Evolutionary conservation across 1,284 basidiomycete genomes (phyloP), one percentile per base, ranked within the genome.

Genomic region (Stygiomarasmius scandens): DNA sequence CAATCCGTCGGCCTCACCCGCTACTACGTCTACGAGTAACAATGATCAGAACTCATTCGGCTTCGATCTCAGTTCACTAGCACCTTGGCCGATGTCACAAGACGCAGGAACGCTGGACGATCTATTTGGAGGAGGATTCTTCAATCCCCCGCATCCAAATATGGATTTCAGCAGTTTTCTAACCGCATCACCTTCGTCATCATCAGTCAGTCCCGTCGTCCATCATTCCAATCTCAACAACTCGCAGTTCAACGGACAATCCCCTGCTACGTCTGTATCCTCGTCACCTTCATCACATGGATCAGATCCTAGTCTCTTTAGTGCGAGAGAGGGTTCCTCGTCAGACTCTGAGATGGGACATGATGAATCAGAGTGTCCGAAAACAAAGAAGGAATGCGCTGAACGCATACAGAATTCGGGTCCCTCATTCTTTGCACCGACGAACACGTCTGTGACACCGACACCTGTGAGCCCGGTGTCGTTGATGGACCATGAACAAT

Each of bases 381-480:
- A 81, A 71, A 87, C 81, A 34, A 86, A 79, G 64, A 74, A 77
- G 24, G 83, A 88, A 29, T 58, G 86, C 3, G 75, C 72, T 44
- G 70, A 80, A 58, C 70, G 68, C 44, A 85, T 91, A 48, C 73
- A 65, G 2, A 66, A 68, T 0, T 66, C 65, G 20, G 87, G 84
- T 22, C 67, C 73, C 32, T 89, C 88, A 53, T 74, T 82, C 23
- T 80, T 82, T 47, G 24, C 56, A 16, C 66, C 25, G 69, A 51
- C 11, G 69, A 66, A 58, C 34, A 45, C 43, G n/a, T 44, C 45
- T 66, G 66, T 60, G 62, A 62, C 66, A 59, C 63, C 65, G 54
- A 61, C 63, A 54, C 38, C 38, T 4, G 16, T n/a, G 38, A 41
- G 38, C 38, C 6, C 38, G 4, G 6, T 41, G 16, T 41, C 38